Evolutionary conservation across 176 grass and related monocot genomes (phyloP).

Genomic region (Raddia guianensis): DNA sequence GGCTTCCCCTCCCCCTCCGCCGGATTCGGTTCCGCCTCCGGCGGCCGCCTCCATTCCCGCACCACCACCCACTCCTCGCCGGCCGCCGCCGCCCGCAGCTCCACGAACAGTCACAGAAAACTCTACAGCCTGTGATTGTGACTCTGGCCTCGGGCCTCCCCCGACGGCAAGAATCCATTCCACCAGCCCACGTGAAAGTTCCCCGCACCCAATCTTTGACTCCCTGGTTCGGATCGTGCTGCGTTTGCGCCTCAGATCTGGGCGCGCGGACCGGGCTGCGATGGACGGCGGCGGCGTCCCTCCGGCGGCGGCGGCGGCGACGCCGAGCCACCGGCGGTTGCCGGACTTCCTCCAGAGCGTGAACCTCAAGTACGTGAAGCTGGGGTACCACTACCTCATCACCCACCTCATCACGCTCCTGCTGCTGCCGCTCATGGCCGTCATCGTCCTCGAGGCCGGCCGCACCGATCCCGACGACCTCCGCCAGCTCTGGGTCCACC

Average conservation of each 20-base stretch:
- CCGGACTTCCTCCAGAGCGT: conserved; percentile 99
- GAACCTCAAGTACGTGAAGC: conserved; percentile 97
- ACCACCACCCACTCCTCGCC: not conserved
- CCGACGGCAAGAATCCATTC: conserved; percentile 13
- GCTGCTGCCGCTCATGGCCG: conserved; percentile 82
- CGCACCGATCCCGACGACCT: conserved; percentile 81
- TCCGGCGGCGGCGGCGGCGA: conserved; percentile 15
- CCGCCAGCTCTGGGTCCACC: conserved; percentile 80
- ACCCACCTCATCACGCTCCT: conserved; percentile 80
- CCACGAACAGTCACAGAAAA: not conserved
- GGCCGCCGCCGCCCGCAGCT: not conserved
- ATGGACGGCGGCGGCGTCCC: conserved; percentile 46
- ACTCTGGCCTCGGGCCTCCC: conserved; percentile 1
- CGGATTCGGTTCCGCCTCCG: conserved; percentile 26
- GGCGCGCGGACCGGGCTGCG: not conserved
- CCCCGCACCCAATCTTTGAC: conserved; percentile 39
- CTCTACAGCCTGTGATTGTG: not conserved
- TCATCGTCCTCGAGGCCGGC: conserved; percentile 81
- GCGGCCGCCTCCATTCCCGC: conserved; percentile 21
- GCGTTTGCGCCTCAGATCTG: conserved; percentile 41
- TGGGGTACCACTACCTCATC: conserved; percentile 96
- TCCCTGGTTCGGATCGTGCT: not conserved
- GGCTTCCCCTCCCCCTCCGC: conserved; percentile 23
- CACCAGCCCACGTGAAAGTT: conserved; percentile 38
- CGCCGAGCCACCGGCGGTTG: conserved; percentile 61